phyloP scores from a whole-genome alignment of 2,329 filamentous ascomycete genomes.

The Pseudomassariella vexata region DNA sequence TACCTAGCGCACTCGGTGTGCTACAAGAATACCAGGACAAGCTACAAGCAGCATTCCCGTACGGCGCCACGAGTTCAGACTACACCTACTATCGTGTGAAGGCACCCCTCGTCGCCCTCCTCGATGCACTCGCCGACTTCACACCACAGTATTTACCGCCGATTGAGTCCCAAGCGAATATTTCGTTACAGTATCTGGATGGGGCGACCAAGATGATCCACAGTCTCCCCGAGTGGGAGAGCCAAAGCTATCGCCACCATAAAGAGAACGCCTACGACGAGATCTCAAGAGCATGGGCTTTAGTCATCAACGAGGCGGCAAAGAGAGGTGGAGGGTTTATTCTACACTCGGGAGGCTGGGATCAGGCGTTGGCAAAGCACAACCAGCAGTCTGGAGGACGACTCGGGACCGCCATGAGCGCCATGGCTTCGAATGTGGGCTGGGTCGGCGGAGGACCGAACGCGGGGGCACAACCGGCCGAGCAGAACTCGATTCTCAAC shows the following conservation, averaged over 20 bases:
- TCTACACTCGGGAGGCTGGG: slow-evolving; percentile 86
- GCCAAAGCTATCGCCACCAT: slow-evolving; percentile 80
- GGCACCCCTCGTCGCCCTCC: slow-evolving; percentile 69
- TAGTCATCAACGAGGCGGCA: slow-evolving; percentile 84
- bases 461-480: slow-evolving; percentile 13
- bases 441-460: slow-evolving; percentile 59
- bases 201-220: slow-evolving; percentile 88
- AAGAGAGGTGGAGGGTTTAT: slow-evolving; percentile 89
- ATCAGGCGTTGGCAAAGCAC: slow-evolving; percentile 79
- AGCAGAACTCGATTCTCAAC: slow-evolving; percentile 52
- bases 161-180: slow-evolving; percentile 75
- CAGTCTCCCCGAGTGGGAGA: slow-evolving; percentile 84
- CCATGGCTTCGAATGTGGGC: slow-evolving; percentile 67
- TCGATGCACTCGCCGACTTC: slow-evolving; percentile 89
- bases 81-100: slow-evolving; percentile 94
- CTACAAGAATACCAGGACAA: slow-evolving; percentile 75
- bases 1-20: slow-evolving; percentile 72
- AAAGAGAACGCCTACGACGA: slow-evolving; percentile 97
- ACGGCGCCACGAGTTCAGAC: slow-evolving; percentile 79
- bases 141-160: slow-evolving; percentile 94
- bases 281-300: slow-evolving; percentile 85
- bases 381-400: slow-evolving; percentile 81
- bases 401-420: slow-evolving; percentile 72
- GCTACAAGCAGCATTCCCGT: slow-evolving; percentile 76
- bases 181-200: slow-evolving; percentile 82